Conservation (phyloP, 116 monocot genomes). For the Dioscorea cayenensis region DNA sequence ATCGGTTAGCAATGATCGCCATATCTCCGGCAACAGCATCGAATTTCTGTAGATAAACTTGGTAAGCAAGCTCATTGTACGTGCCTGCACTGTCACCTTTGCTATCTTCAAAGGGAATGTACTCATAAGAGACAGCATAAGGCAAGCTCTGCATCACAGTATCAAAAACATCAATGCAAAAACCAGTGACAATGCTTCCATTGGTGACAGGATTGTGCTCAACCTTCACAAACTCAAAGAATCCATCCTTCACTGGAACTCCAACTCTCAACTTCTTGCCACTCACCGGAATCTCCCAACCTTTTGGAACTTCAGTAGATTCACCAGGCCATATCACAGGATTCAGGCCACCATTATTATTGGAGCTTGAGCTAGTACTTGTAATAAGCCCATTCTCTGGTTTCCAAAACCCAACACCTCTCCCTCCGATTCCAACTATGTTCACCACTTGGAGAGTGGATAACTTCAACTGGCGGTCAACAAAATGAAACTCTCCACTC, state of each 20-base stretch:
- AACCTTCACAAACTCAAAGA: constrained; percentile 20
- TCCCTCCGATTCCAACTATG: constrained; percentile 15
- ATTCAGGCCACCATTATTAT: constrained; percentile 6
- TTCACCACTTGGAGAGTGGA: constrained; percentile 35
- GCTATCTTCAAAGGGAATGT: not conserved
- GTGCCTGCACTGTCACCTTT: not conserved
- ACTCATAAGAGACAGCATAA: constrained; percentile 22
- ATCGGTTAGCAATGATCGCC: not conserved
- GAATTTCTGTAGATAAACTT: constrained; percentile 26
- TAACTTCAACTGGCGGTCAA: constrained; percentile 24
- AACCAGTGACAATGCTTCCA: not conserved
- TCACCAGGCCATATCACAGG: constrained; percentile 57
- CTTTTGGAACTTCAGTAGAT: constrained; percentile 30
- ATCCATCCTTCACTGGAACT: constrained; percentile 28
- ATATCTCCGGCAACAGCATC: not conserved
- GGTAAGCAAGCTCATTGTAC: constrained; percentile 18
- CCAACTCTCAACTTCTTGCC: constrained; percentile 27
- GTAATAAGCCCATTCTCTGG: constrained; percentile 10
- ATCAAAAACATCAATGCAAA: constrained; percentile 35
- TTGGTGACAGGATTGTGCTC: constrained; percentile 11
- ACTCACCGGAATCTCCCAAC: constrained; percentile 35
- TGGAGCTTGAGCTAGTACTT: not conserved
- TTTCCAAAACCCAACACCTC: constrained; percentile 42
- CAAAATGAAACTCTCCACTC: constrained; percentile 26
- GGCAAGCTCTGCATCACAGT: constrained; percentile 26